A percentile compares a stretch with the other conserved stretches of the same genome.
phyloP scores from a whole-genome alignment of 768 basidiomycete genomes.

The Suillus plorans region DNA sequence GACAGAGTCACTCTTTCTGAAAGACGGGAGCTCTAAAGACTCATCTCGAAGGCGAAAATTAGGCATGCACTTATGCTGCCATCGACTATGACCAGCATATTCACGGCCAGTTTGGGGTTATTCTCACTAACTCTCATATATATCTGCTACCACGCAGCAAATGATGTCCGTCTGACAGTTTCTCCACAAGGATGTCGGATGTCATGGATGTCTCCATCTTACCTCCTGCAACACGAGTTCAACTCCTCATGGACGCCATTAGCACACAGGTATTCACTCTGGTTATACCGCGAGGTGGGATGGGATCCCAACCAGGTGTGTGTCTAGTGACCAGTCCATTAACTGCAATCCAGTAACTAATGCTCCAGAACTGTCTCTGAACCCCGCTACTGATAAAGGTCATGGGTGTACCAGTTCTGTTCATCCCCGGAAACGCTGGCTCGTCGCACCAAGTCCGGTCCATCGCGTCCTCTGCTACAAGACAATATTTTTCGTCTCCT shows the following conservation, averaged over 20 bases:
- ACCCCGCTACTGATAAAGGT: conserved; percentile 17
- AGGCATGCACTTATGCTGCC: neutral
- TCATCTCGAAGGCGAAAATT: neutral
- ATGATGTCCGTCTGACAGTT: conserved; percentile 46
- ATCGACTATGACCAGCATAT: conserved; percentile 14
- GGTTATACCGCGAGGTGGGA: conserved; percentile 85
- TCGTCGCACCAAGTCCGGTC: conserved; percentile 92
- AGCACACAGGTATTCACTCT: conserved; percentile 76
- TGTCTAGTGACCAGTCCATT: conserved; percentile 5
- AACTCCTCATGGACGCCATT: conserved; percentile 70
- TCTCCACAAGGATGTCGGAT: conserved; percentile 94
- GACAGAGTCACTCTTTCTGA: neutral
- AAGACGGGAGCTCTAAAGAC: neutral
- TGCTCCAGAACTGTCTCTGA: neutral
- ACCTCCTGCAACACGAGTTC: conserved; percentile 69
- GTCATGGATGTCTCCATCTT: conserved; percentile 95
- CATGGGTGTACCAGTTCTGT: conserved; percentile 82
- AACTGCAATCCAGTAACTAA: conserved; percentile 11
- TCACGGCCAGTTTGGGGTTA: conserved; percentile 22
- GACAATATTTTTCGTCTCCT: conserved; percentile 74
- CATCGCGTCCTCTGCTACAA: conserved; percentile 86
- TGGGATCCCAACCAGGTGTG: conserved; percentile 71
- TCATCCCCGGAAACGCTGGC: conserved; percentile 97
- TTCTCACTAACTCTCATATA: conserved; percentile 38
- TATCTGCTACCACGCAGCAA: conserved; percentile 43